Conservation (phyloP, 371 early-diverging fungal species). For the Mycotypha africana region DNA sequence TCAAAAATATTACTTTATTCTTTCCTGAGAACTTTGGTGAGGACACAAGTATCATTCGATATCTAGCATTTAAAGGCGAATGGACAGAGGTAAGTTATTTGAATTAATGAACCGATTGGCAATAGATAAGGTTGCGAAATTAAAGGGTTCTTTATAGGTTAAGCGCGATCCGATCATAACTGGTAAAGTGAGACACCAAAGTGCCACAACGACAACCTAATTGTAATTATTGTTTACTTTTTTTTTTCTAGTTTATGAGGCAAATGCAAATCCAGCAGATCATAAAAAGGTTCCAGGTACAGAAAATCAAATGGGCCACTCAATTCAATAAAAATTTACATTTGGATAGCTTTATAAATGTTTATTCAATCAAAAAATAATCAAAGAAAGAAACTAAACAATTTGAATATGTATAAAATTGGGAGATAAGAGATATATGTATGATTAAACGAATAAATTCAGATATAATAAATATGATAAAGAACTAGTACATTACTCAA, state of each 20-base stretch:
- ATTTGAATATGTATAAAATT: too few relatives aligned
- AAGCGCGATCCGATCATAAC: constrained; percentile 82
- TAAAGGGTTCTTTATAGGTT: constrained; percentile 53
- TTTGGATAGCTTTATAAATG: too few relatives aligned
- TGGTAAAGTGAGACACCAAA: too few relatives aligned
- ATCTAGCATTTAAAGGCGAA: constrained; percentile 90
- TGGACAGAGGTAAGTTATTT: constrained; percentile 70
- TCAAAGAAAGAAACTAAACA: too few relatives aligned
- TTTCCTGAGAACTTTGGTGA: constrained; percentile 80
- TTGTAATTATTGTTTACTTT: background rate
- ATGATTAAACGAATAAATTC: too few relatives aligned
- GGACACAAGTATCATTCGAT: constrained; percentile 56
- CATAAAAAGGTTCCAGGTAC: constrained; percentile 57
- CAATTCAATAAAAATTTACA: constrained; percentile 34
- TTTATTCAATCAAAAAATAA: too few relatives aligned
- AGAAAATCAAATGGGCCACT: constrained; percentile 27
- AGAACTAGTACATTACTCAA: too few relatives aligned
- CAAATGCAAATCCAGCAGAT: constrained; percentile 82
- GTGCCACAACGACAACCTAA: too few relatives aligned
- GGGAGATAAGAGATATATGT: too few relatives aligned
- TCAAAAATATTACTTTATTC: constrained; percentile 77
- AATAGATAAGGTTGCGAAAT: too few relatives aligned
- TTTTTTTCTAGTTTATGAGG: constrained; percentile 60
- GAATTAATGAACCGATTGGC: background rate
- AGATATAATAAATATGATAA: too few relatives aligned